phyloP scores from a whole-genome alignment of 768 basidiomycete species.

The Exidia glandulosa region DNA sequence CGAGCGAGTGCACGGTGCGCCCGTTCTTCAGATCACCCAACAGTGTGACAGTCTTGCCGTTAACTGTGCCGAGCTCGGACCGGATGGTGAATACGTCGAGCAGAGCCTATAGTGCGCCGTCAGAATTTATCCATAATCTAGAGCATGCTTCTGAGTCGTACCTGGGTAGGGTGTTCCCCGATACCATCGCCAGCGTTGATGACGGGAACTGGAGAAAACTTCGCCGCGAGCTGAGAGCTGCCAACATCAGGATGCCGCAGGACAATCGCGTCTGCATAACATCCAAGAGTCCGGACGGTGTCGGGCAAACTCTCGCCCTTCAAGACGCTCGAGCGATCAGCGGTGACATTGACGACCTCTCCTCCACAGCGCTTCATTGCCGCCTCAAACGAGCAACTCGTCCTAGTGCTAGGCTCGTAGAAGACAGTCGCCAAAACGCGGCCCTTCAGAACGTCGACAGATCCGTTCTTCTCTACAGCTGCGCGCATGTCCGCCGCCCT shows the following conservation, averaged over 20 bases:
- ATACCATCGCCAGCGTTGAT: constrained; percentile 96
- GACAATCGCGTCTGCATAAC: constrained; percentile 91
- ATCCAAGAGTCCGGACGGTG: constrained; percentile 87
- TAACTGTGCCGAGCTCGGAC: constrained; percentile 95
- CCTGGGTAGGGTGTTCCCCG: constrained; percentile 96
- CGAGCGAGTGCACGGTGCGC: constrained; percentile 92
- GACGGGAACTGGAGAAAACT: constrained; percentile 89
- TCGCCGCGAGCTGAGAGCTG: constrained; percentile 90
- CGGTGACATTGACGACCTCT: constrained; percentile 76
- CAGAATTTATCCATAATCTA: background rate
- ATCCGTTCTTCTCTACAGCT: constrained; percentile 85
- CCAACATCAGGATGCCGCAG: constrained; percentile 91
- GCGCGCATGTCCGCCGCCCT: constrained; percentile 94
- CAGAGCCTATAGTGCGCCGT: constrained; percentile 55
- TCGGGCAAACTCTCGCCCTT: constrained; percentile 93
- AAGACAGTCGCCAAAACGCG: constrained; percentile 86
- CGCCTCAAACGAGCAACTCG: constrained; percentile 91
- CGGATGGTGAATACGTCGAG: constrained; percentile 91
- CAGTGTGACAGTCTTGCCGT: constrained; percentile 84
- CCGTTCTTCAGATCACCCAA: constrained; percentile 98
- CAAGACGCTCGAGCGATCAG: constrained; percentile 73
- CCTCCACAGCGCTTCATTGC: constrained; percentile 99
- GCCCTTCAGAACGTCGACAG: constrained; percentile 81
- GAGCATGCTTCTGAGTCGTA: constrained; percentile 17
- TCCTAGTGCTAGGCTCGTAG: constrained; percentile 95